Conservation (phyloP, 2,329 filamentous ascomycete species). For the Fusarium chuoi region DNA sequence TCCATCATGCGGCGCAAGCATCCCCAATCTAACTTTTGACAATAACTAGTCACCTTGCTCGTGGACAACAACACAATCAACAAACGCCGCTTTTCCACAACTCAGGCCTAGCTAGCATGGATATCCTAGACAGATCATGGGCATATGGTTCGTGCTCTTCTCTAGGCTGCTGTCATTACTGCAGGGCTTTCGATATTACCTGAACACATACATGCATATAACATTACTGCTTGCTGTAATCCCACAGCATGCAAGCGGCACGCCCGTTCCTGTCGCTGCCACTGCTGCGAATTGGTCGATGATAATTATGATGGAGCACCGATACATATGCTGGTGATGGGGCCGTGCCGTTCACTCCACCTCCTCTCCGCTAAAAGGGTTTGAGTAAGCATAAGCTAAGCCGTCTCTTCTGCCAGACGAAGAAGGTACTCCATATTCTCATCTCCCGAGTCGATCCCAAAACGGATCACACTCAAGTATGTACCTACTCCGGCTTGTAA, state of each 20-base stretch:
- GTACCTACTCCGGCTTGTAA: constrained; percentile 32
- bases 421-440: constrained; percentile 35
- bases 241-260: constrained; percentile 16
- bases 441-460: constrained; percentile 40
- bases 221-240: constrained; percentile 11
- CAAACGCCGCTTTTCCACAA: constrained; percentile 16
- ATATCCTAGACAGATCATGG: constrained; percentile 15
- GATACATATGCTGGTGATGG: constrained; percentile 35
- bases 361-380: constrained; percentile 38
- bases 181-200: constrained; percentile 26
- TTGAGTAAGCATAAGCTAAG: constrained; percentile 46
- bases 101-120: constrained; percentile 19
- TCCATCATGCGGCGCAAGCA: constrained; percentile 33
- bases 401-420: constrained; percentile 32
- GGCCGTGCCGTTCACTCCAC: constrained; percentile 39
- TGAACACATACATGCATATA: constrained; percentile 8
- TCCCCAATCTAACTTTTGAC: constrained; percentile 26
- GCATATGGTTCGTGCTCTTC: constrained; percentile 39
- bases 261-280: constrained; percentile 20
- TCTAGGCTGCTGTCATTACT: constrained; percentile 36
- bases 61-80: constrained; percentile 8
- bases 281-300: constrained; percentile 30
- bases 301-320: constrained; percentile 26
- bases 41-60: constrained; percentile 15
- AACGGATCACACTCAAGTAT: constrained; percentile 20